Percentiles rank a stretch among this genome's conserved stretches.
Evolutionary conservation across 352 stramenopile species (phyloP).

Genomic region (Phytophthora cryptogea): DNA sequence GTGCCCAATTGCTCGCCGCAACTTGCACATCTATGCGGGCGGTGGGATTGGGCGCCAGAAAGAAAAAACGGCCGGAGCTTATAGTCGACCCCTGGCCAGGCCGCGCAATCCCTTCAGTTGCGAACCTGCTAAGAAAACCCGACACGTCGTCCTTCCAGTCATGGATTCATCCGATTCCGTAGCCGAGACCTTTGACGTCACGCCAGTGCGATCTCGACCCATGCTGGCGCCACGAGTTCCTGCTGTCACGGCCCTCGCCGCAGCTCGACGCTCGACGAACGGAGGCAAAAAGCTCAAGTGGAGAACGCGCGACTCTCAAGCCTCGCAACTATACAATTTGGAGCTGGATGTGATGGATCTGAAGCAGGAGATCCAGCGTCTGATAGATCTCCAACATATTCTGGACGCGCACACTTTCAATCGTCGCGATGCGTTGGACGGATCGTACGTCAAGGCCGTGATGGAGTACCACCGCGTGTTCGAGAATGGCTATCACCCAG

Average conservation of each 20-base stretch:
- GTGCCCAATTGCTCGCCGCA: too few species aligned
- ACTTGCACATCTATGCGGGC: conserved; percentile 7
- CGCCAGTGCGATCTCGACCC: conserved; percentile 16
- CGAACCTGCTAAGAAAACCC: conserved; percentile 1
- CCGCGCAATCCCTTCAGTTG: conserved; percentile 11
- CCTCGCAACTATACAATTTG: conserved; percentile 63
- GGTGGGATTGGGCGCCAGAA: conserved; percentile 6
- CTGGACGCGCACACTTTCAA: conserved; percentile 42
- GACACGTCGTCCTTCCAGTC: neutral
- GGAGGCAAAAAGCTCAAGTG: conserved; percentile 53
- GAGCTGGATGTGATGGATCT: conserved; percentile 55
- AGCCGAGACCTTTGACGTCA: conserved; percentile 24
- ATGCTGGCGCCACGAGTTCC: conserved; percentile 21
- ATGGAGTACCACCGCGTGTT: conserved; percentile 67
- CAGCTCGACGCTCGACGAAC: conserved; percentile 8
- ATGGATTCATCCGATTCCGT: conserved; percentile 16
- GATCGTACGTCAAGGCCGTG: conserved; percentile 51
- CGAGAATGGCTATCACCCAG: conserved; percentile 48
- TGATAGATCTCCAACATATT: conserved; percentile 38
- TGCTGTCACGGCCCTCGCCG: conserved; percentile 20
- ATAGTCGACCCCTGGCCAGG: conserved; percentile 15
- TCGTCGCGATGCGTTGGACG: conserved; percentile 44
- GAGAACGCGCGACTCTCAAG: conserved; percentile 55
- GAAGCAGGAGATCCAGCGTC: conserved; percentile 46
- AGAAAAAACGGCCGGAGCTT: conserved; percentile 24